Base-by-base conservation (phyloP, 2,329 filamentous ascomycete genomes). In the Colletotrichum karsti region DNA sequence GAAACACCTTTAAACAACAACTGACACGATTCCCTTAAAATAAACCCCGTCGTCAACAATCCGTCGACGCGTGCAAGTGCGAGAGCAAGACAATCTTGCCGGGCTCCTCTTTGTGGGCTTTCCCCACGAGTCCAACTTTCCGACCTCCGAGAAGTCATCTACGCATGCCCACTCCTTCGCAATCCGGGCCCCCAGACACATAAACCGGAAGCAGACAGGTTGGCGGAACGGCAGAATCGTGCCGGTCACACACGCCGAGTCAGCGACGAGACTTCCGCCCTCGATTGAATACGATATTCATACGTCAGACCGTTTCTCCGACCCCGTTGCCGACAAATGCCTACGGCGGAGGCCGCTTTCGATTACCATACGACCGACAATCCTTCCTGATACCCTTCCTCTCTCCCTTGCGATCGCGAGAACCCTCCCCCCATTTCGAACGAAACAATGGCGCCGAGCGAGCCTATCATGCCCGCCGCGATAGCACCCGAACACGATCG, bases 401-500 rank as follows among this genome's bases (percentile, higher is more conserved):
- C 10, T 2, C 50, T 56, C 12, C 50, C 50, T 62, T 53, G 33
- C 39, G 18, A 48, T 30, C 42, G 58, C 58, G 50, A 63, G 46
- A 20, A 20, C 28, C 20, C 51, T 13, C 37, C 30, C 7, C 13
- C n/a, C n/a, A n/a, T 28, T 18, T 26, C 44, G 8, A 59, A 13
- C 39, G 54, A 54, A n/a, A 46, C 54, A 20, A 79, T 78, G 77
- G 74, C 74, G 42, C 74, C 77, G 39, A 70, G 65, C 53, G 77
- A 79, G 63, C 77, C 76, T 6, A 71, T 76, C 24, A 69, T 78
- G n/a, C 74, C 78, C n/a, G 74, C 73, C 26, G 75, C 77, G 58
- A 70, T 78, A 50, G 74, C 73, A 39, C 70, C 74, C n/a, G 73
- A 72, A 50, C 67, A 67, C 50, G 67, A 55, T 63, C 62, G 57